Base-by-base conservation (phyloP, 306 rosid genomes). In the Mucuna pruriens region DNA sequence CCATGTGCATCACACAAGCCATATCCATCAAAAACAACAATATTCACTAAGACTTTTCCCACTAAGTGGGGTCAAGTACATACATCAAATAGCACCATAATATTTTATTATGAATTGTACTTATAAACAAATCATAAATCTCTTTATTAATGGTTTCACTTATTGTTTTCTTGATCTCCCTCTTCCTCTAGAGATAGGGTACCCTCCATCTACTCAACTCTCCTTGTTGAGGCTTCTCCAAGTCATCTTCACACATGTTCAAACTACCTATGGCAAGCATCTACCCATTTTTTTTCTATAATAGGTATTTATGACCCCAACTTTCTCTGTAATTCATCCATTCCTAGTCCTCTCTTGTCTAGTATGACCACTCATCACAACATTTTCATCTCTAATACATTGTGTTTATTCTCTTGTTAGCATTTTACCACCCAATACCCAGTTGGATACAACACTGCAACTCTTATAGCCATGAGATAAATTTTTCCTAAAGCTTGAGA, bases 1-100 rank as follows among this genome's bases (percentile, higher is more conserved):
- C 39, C 77, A 44, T 26, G 71, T 66, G 75, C 63, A 72, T 40
- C n/a, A 4, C 4, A 1, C 79, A 19, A 55, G 51, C 60, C 45
- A 75, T 10, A 62, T 72, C 34, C 34, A 8, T 58, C 83, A 58
- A 0, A 13, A 20, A 7, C 31, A 55, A 20, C 62, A 20, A 55
- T 12, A 9, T 19, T 4, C 16, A 58, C 65, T 19, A 58, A 11
- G 19, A 8, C 36, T 58, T 26, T 58, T 23, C 65, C 38, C 19
- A 25, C 65, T 58, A 25, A 25, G 19, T 4, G 33, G 19, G 34
- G 4, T 25, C 9, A 26, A 25, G 1, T 25, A 25, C 17, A 58
- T 11, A 12, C 9, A 10, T 58, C 19, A 26, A 58, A 58, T 26
- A 25, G 19, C 17, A 58, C 17, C n/a, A 26, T 26, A 25, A 12